phyloP scores from a whole-genome alignment of 164 flowering plant species.

The Aristolochia fimbriata region DNA sequence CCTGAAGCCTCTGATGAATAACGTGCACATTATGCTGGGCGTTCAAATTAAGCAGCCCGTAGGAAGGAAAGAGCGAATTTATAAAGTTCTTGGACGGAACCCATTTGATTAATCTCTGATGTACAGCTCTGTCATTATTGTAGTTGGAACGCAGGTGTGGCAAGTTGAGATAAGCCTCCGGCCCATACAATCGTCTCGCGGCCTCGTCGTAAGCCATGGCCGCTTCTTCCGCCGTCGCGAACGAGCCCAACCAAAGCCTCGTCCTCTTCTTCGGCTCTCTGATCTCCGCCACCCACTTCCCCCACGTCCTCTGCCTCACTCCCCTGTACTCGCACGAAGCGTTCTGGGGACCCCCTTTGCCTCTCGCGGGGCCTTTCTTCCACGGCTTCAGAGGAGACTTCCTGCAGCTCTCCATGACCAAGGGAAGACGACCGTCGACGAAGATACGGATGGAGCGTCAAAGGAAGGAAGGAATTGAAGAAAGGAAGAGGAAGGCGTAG shows the following conservation, averaged over 20 bases:
- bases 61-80: conserved; percentile 69
- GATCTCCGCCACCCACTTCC: conserved; percentile 98
- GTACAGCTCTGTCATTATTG: conserved; percentile 19
- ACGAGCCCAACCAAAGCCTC: conserved; percentile 93
- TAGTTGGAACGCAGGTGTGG: conserved; percentile 64
- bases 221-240: conserved; percentile 94
- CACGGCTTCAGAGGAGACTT: conserved; percentile 63
- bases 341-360: conserved; percentile 97
- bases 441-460: not conserved
- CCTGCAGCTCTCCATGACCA: conserved; percentile 51
- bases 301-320: conserved; percentile 95
- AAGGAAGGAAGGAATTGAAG: too few species aligned
- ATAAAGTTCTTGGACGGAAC: conserved; percentile 64
- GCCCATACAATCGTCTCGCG: conserved; percentile 76
- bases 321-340: conserved; percentile 85
- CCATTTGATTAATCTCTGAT: conserved; percentile 71
- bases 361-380: conserved; percentile 95
- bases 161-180: conserved; percentile 84
- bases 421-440: conserved; percentile 4
- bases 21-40: conserved; percentile 87
- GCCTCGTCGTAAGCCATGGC: conserved; percentile 99
- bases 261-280: conserved; percentile 96
- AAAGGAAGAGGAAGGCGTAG: too few species aligned
- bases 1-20: conserved; percentile 87
- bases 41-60: conserved; percentile 67